These are phyloP conservation scores for Candida pseudoviswanathii DNA, from an alignment of 1,139 yeast genomes.

Conservation along the genomic window DNA sequence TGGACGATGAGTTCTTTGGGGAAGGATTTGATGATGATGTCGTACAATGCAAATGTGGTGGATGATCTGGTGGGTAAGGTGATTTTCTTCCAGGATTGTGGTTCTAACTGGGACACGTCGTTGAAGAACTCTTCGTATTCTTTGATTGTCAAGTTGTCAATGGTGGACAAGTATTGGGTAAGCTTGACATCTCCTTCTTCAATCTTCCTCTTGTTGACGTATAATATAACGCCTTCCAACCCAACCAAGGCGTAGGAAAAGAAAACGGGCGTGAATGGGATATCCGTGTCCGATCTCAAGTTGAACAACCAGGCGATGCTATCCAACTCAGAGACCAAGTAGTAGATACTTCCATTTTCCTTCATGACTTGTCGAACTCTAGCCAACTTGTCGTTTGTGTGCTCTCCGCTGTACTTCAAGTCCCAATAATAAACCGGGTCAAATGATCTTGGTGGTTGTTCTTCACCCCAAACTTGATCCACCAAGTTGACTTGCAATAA, in stretches of 20 bases:
- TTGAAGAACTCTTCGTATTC: conserved; percentile 33
- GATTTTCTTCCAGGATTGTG: conserved; percentile 16
- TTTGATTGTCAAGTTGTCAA: conserved; percentile 32
- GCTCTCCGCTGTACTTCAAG: conserved; percentile 47
- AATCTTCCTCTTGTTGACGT: conserved; percentile 40
- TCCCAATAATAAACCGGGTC: conserved; percentile 43
- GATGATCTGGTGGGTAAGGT: conserved; percentile 35
- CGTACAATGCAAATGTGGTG: conserved; percentile 37
- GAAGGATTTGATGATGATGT: conserved; percentile 31
- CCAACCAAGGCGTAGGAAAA: conserved; percentile 48
- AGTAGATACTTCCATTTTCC: conserved; percentile 25
- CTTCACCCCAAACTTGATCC: conserved; percentile 45
- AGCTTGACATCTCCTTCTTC: conserved; percentile 20
- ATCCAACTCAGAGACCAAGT: conserved; percentile 49
- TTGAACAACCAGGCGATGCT: conserved; percentile 60
- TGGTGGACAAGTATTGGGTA: conserved; percentile 27
- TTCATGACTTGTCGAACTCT: conserved; percentile 30
- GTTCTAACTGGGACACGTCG: conserved; percentile 28
- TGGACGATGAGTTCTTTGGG: conserved; percentile 27
- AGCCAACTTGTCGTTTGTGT: conserved; percentile 32
- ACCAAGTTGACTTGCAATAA: conserved; percentile 33
- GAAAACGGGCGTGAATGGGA: conserved; percentile 53
- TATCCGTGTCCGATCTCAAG: conserved; percentile 46
- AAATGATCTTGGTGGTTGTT: conserved; percentile 39
- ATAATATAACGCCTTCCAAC: conserved; percentile 31